Evolutionary conservation across 164 flowering plant species (phyloP), one percentile per base, ranked within the genome.

Genomic region (Chimonanthus praecox): DNA sequence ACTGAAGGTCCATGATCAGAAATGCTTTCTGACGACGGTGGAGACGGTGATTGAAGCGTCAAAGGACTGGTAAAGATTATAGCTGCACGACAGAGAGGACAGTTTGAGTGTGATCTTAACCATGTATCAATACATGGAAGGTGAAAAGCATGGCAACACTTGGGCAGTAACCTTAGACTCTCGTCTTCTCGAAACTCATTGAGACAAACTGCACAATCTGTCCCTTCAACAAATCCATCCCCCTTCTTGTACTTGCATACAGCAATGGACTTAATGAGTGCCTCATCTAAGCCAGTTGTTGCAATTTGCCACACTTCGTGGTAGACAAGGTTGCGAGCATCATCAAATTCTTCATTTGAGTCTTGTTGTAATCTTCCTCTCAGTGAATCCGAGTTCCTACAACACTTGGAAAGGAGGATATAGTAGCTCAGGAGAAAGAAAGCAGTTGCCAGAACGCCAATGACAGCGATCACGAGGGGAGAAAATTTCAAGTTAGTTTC

Each of bases 101-200:
- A 94, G 78, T 82, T 91, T 11, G 89, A 82, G 79, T 94, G 94
- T 44, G 92, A 87, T 70, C 80, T 79, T 8, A 94, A 83, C 97
- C 98, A 94, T 16, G 89, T 88, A 77, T 94, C 98, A 50, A 94
- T 91, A 80, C 97, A 94, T 1, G 73, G 66, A 46, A 90, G 75
- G 79, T 93, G 97, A 75, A 93, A 93, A 62, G 94, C 94, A 76
- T 93, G 98, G 61, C 89, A 85, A 72, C 98, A 93, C 72, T 90
- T 90, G 0, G 94, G 97, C 80, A 93, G 77, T 6, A 91, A 81
- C 80, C 94, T 79, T 13, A 93, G 51, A 46, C 77, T 81, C 79
- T 93, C 97, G 47, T 85, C 85, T 70, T 93, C 94, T 72, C 80
- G 67, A 75, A 93, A 93, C 69, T 88, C 94, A 72, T 84, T 82